Conservation (phyloP, 805 yeast species). For the Wickerhamomyces kurtzmanii region DNA sequence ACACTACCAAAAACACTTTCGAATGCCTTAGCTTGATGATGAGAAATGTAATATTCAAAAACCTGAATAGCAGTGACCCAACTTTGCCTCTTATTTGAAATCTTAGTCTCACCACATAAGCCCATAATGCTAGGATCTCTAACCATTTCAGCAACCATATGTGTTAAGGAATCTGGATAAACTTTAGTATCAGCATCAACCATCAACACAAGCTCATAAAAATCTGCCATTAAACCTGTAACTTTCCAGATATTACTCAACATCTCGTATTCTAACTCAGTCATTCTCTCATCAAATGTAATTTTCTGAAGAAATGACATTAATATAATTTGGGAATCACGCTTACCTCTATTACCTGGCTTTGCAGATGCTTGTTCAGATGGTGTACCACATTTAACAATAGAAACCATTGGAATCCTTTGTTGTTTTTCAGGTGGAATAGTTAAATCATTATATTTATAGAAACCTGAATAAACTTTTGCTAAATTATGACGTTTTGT, state of each 20-base stretch:
- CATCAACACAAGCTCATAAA: slow-evolving; percentile 78
- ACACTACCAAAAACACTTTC: slow-evolving; percentile 94
- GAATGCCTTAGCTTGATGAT: slow-evolving; percentile 89
- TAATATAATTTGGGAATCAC: slow-evolving; percentile 86
- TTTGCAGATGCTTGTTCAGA: slow-evolving; percentile 59
- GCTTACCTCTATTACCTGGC: slow-evolving; percentile 94
- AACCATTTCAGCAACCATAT: slow-evolving; percentile 85
- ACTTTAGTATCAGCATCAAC: slow-evolving; percentile 93
- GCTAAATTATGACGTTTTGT: slow-evolving; percentile 96
- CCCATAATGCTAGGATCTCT: slow-evolving; percentile 86
- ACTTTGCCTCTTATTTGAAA: slow-evolving; percentile 68
- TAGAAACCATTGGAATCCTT: slow-evolving; percentile 65
- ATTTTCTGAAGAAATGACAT: slow-evolving; percentile 86
- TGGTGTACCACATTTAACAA: slow-evolving; percentile 87
- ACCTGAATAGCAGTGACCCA: slow-evolving; percentile 95
- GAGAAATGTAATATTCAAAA: slow-evolving; percentile 87
- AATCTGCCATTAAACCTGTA: slow-evolving; percentile 77
- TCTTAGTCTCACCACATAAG: slow-evolving; percentile 89
- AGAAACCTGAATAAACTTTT: slow-evolving; percentile 89
- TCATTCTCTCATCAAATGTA: slow-evolving; percentile 91
- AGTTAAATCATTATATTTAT: slow-evolving; percentile 70
- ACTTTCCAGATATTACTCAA: slow-evolving; percentile 67
- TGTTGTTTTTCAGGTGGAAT: slow-evolving; percentile 78
- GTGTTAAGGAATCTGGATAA: slow-evolving; percentile 79
- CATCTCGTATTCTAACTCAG: slow-evolving; percentile 76